Conservation (phyloP, 2,329 filamentous ascomycete species). For the Aspergillus amoenus region DNA sequence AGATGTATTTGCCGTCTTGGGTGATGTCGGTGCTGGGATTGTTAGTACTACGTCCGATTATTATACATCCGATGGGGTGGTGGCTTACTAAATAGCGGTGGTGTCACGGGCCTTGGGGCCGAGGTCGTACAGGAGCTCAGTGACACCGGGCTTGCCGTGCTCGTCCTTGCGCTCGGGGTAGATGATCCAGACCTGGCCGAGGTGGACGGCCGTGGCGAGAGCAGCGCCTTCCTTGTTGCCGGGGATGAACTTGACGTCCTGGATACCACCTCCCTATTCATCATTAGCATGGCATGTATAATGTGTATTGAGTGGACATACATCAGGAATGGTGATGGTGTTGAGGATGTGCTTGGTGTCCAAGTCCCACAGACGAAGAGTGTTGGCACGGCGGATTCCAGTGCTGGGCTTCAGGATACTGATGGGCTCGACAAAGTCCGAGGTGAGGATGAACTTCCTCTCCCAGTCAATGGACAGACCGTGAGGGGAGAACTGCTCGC, state of each 20-base stretch:
- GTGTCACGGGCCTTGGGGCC: conserved; percentile 57
- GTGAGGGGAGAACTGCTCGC: conserved; percentile 62
- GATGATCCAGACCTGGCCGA: conserved; percentile 64
- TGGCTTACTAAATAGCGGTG: conserved; percentile 56
- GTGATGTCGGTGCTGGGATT: conserved; percentile 54
- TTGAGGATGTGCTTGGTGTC: conserved; percentile 54
- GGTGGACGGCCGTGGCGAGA: conserved; percentile 59
- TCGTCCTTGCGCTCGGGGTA: conserved; percentile 59
- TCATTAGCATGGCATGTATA: background rate
- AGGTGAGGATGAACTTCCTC: conserved; percentile 59
- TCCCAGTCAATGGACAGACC: conserved; percentile 60
- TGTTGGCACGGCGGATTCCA: conserved; percentile 56
- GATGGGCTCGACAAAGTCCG: conserved; percentile 63
- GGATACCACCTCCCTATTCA: conserved; percentile 44
- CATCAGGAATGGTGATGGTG: conserved; percentile 61
- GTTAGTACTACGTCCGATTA: background rate
- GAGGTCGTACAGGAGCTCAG: conserved; percentile 54
- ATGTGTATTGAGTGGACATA: conserved; percentile 22
- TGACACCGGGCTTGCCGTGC: conserved; percentile 57
- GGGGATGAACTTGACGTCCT: conserved; percentile 64
- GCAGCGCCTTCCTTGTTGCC: conserved; percentile 59
- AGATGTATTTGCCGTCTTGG: conserved; percentile 57
- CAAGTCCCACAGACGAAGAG: conserved; percentile 61
- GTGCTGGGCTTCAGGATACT: conserved; percentile 60
- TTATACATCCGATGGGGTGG: no score